Evolutionary conservation across 176 grass and related monocot genomes (phyloP).

Genomic region (Hordeum vulgare): DNA sequence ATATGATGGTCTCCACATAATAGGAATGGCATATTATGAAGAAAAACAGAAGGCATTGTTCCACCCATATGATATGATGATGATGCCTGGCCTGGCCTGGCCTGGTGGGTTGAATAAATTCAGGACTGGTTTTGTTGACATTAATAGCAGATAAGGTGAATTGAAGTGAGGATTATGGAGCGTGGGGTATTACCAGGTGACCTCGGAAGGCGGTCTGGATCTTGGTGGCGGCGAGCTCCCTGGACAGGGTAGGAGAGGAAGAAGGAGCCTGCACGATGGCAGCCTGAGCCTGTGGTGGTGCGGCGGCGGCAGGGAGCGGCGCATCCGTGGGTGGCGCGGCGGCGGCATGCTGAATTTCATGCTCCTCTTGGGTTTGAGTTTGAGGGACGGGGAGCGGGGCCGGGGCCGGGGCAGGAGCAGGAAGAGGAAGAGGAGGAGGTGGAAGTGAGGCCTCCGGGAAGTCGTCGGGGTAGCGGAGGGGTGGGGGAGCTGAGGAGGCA

Average conservation of each 20-base stretch:
- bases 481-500: slow-evolving; percentile 10
- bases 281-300: background rate
- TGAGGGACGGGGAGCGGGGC: background rate
- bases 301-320: background rate
- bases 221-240: slow-evolving; percentile 48
- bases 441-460: slow-evolving; percentile 11
- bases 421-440: background rate
- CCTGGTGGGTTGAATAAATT: no score
- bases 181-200: slow-evolving; percentile 35
- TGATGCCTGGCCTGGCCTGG: no score
- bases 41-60: background rate
- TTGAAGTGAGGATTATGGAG: background rate
- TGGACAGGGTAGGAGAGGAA: background rate
- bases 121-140: no score
- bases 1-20: background rate
- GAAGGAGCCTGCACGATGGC: background rate
- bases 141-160: background rate
- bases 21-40: background rate
- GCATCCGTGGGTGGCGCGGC: background rate
- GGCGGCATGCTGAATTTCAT: background rate
- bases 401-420: no score
- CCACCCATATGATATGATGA: background rate
- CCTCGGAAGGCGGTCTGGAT: slow-evolving; percentile 68
- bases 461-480: slow-evolving; percentile 26
- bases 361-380: slow-evolving; percentile 16